Conservation (phyloP, 2,329 filamentous ascomycete species). For the Aspergillus bombycis region DNA sequence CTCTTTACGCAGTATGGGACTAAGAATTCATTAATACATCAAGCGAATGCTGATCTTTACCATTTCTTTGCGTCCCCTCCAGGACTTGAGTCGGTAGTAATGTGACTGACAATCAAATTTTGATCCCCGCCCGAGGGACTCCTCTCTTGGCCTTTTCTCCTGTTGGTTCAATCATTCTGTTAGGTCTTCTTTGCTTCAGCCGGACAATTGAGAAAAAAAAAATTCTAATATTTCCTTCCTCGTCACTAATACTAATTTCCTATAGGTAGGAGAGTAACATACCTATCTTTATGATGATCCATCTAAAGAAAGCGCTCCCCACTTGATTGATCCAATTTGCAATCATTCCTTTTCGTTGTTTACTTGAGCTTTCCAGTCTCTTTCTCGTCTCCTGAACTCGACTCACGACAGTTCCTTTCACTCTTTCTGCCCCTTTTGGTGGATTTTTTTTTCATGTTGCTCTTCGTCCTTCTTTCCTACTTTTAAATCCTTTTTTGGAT, state of each 20-base stretch:
- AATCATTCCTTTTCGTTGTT: neutral
- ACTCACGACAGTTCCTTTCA: neutral
- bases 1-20: neutral
- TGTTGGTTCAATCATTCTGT: neutral
- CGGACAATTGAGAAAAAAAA: neutral
- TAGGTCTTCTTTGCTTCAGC: neutral
- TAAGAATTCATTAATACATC: neutral
- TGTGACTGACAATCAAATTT: neutral
- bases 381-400: neutral
- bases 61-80: neutral
- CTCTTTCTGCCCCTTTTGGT: conserved; percentile 1
- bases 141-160: neutral
- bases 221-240: neutral
- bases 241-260: neutral
- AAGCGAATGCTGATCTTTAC: neutral
- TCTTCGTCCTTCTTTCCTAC: neutral
- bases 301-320: neutral
- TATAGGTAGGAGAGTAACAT: neutral
- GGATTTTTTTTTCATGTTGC: neutral
- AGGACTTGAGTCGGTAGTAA: neutral
- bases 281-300: neutral
- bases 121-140: neutral
- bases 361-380: neutral
- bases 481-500: neutral
- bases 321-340: neutral